Conservation (phyloP, 345 rosid species). For the Acer yangbiense region DNA sequence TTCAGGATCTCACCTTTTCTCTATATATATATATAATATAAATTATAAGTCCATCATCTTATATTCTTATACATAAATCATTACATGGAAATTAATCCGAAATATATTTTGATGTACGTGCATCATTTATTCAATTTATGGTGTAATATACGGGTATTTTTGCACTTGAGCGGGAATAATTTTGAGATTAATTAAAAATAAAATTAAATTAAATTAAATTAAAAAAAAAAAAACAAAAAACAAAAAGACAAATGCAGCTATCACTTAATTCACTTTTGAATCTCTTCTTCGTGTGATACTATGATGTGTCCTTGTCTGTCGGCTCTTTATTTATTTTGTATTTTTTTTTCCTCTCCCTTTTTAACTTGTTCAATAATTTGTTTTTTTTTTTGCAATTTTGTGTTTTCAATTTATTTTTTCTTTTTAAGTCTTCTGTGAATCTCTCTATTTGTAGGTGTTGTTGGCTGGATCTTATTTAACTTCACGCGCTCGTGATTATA, state of each 20-base stretch:
- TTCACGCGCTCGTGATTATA: background rate
- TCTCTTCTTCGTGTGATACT: background rate
- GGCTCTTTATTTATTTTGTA: background rate
- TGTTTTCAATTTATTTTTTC: background rate
- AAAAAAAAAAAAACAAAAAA: too few species aligned
- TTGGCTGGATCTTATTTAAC: background rate
- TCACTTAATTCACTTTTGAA: background rate
- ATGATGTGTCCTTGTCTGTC: constrained; percentile 30
- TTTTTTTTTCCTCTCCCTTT: background rate
- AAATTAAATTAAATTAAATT: too few species aligned
- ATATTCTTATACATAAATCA: too few species aligned
- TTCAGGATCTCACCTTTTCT: too few species aligned
- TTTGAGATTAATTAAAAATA: background rate
- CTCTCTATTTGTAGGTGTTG: background rate
- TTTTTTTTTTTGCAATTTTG: background rate
- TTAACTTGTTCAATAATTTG: background rate
- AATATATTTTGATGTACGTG: too few species aligned
- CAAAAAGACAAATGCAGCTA: background rate
- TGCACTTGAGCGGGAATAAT: background rate
- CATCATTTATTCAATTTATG: background rate
- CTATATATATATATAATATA: too few species aligned
- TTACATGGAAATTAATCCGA: too few species aligned
- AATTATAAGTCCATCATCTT: too few species aligned
- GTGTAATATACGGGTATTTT: too few species aligned
- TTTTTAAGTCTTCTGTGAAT: background rate